phyloP scores from a whole-genome alignment of 2,329 filamentous ascomycete species.

The Penicillium digitatum region DNA sequence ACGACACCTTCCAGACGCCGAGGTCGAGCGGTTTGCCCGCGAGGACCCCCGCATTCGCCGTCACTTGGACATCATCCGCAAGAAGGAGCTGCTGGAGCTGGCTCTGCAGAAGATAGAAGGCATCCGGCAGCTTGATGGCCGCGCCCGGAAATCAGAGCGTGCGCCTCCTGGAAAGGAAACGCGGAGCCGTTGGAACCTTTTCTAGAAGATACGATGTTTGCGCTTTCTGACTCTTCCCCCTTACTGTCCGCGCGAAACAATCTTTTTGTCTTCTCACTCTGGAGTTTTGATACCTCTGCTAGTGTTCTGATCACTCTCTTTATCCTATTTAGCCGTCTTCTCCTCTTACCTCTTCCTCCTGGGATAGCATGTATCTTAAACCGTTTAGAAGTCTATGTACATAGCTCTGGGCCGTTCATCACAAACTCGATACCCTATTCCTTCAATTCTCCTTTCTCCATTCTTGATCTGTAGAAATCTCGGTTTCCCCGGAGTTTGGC shows the following conservation, averaged over 20 bases:
- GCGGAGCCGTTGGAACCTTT: slow-evolving; percentile 44
- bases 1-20: slow-evolving; percentile 68
- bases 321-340: background rate
- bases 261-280: background rate
- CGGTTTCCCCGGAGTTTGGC: background rate
- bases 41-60: slow-evolving; percentile 87
- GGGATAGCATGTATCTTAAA: slow-evolving; percentile 4
- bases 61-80: slow-evolving; percentile 85
- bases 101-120: slow-evolving; percentile 96
- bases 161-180: slow-evolving; percentile 36
- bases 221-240: background rate
- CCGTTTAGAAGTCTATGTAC: slow-evolving; percentile 12
- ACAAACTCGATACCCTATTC: background rate
- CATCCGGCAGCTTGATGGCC: slow-evolving; percentile 74
- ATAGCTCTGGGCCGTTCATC: slow-evolving; percentile 5
- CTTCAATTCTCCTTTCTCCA: background rate
- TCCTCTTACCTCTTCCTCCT: background rate
- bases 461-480: background rate
- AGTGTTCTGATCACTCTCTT: slow-evolving; percentile 4
- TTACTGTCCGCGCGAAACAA: background rate
- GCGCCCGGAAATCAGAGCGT: slow-evolving; percentile 50
- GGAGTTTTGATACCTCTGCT: slow-evolving; percentile 14
- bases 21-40: slow-evolving; percentile 84
- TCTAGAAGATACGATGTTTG: slow-evolving; percentile 25
- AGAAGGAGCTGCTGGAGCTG: slow-evolving; percentile 89